Conservation (phyloP, 208 protist species). For the Herpetomonas samuelpessoai region DNA sequence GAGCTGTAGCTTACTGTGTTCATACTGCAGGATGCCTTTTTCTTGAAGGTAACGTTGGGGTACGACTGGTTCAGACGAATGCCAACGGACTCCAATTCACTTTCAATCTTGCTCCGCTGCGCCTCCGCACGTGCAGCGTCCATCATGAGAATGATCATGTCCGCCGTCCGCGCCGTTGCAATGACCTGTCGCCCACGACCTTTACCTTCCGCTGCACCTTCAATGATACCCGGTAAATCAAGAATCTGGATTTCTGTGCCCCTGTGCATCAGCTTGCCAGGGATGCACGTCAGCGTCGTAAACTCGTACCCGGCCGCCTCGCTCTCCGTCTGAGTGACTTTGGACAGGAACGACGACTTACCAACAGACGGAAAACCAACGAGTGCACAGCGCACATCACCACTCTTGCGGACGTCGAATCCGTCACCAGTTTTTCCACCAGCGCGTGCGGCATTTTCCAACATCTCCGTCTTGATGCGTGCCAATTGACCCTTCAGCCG, state of each 20-base stretch:
- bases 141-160: constrained; percentile 98
- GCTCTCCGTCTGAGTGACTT: constrained; percentile 95
- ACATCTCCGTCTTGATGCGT: constrained; percentile 93
- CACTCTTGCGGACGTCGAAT: constrained; percentile 96
- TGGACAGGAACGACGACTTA: constrained; percentile 98
- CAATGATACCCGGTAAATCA: constrained; percentile 99
- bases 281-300: constrained; percentile 99
- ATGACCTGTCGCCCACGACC: constrained; percentile 98
- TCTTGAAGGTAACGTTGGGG: constrained; percentile 94
- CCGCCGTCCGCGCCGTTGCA: constrained; percentile 94
- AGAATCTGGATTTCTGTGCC: constrained; percentile 98
- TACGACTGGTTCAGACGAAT: constrained; percentile 95
- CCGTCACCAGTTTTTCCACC: constrained; percentile 69
- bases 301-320: constrained; percentile 98
- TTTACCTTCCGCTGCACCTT: constrained; percentile 96
- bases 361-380: constrained; percentile 97
- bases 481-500: constrained; percentile 96
- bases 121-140: constrained; percentile 94
- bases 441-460: constrained; percentile 84
- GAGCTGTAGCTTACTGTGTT: constrained; percentile 89
- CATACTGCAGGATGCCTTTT: constrained; percentile 92
- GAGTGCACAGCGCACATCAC: constrained; percentile 91
- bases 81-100: constrained; percentile 94
- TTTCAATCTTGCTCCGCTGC: constrained; percentile 91
- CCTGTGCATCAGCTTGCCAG: constrained; percentile 95